A percentile compares a stretch with the other conserved stretches of the same genome.
Conservation (phyloP, 2,329 filamentous ascomycete genomes). For the Phyllosticta ampelicida region DNA sequence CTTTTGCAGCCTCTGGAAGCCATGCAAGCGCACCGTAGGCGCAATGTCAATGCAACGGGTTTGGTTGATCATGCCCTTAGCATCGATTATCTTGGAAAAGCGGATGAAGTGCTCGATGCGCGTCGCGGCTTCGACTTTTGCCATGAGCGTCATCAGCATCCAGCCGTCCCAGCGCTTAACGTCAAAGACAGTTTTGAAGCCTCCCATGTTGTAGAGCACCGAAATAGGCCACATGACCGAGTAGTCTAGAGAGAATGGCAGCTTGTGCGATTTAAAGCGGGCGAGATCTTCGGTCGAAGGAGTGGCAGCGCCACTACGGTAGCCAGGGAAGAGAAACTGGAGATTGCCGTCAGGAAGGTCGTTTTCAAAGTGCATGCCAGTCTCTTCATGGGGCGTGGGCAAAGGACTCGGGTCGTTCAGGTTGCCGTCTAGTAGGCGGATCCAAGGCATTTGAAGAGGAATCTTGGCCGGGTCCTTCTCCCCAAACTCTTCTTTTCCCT, state of each 20-base stretch:
- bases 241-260: background rate
- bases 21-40: background rate
- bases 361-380: background rate
- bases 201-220: background rate
- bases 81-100: background rate
- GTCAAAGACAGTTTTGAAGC: background rate
- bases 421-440: background rate
- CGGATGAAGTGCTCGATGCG: conserved; percentile 2
- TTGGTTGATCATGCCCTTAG: background rate
- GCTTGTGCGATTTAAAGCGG: background rate
- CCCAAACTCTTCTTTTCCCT: background rate
- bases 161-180: conserved; percentile 13
- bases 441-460: background rate
- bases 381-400: background rate
- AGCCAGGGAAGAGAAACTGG: background rate
- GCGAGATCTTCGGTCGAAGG: background rate
- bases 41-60: background rate
- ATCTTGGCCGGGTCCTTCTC: background rate
- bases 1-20: background rate
- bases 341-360: background rate
- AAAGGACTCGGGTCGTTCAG: background rate
- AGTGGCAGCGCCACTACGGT: background rate
- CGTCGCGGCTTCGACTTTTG: conserved; percentile 10
- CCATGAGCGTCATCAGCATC: conserved; percentile 13
- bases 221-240: background rate